Conservation (phyloP, 768 basidiomycete species). For the Russula sp. region DNA sequence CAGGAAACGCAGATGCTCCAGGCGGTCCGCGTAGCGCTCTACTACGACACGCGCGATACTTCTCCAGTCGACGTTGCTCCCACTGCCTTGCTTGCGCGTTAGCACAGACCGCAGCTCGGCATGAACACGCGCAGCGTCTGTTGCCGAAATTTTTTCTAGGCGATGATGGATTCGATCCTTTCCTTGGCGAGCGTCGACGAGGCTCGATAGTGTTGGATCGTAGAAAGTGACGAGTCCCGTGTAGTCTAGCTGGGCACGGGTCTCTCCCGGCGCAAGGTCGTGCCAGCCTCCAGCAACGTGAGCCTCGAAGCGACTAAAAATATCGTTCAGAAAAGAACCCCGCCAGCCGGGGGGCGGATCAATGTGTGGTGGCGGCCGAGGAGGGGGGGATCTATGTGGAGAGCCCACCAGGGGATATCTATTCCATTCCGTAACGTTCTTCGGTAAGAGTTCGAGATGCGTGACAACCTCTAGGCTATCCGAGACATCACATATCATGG, state of each 20-base stretch:
- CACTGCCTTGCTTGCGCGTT: constrained; percentile 16
- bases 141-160: constrained; percentile 35
- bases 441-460: constrained; percentile 17
- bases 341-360: constrained; percentile 26
- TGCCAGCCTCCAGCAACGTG: constrained; percentile 44
- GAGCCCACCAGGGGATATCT: too few species aligned
- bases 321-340: constrained; percentile 3
- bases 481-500: constrained; percentile 25
- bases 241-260: constrained; percentile 44
- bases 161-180: constrained; percentile 41
- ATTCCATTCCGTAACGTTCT: neutral
- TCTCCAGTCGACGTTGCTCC: constrained; percentile 45
- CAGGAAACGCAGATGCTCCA: constrained; percentile 42
- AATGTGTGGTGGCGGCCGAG: neutral
- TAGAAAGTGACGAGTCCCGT: constrained; percentile 45
- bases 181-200: constrained; percentile 36
- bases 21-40: constrained; percentile 44
- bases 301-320: constrained; percentile 22
- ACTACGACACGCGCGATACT: constrained; percentile 40
- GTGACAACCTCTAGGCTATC: constrained; percentile 24
- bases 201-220: constrained; percentile 40
- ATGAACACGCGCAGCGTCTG: constrained; percentile 35
- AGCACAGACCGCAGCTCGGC: constrained; percentile 36
- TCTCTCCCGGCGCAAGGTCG: constrained; percentile 44
- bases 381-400: neutral